phyloP scores from a whole-genome alignment of 1,284 basidiomycete genomes.

The Malassezia pachydermatis region DNA sequence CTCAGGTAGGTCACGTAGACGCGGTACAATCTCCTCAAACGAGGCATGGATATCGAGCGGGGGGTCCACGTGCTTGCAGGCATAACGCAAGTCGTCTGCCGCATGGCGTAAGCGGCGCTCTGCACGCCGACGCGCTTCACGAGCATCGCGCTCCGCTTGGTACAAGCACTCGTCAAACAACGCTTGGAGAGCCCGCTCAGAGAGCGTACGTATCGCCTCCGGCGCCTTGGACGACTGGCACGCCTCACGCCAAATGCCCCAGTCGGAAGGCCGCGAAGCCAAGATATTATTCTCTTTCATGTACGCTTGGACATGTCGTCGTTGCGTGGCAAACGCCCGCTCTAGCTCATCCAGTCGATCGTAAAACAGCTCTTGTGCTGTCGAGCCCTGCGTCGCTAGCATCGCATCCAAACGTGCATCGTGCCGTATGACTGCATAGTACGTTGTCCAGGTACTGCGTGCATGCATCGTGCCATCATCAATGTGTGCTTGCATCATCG shows the following conservation, averaged over 20 bases:
- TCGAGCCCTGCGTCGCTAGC: slow-evolving; percentile 82
- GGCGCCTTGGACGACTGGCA: slow-evolving; percentile 4
- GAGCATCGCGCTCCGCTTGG: slow-evolving; percentile 58
- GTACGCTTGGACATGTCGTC: slow-evolving; percentile 56
- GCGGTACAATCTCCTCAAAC: slow-evolving; percentile 17
- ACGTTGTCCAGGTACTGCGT: slow-evolving; percentile 77
- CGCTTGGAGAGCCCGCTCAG: slow-evolving; percentile 13
- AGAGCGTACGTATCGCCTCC: background rate
- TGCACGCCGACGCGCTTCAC: slow-evolving; percentile 62
- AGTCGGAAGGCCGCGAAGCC: slow-evolving; percentile 25
- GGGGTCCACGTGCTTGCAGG: slow-evolving; percentile 75
- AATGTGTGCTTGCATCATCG: slow-evolving; percentile 62
- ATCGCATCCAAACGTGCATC: slow-evolving; percentile 74
- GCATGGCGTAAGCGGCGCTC: slow-evolving; percentile 75
- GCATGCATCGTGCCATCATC: slow-evolving; percentile 63
- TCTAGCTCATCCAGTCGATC: slow-evolving; percentile 78
- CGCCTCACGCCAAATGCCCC: slow-evolving; percentile 5
- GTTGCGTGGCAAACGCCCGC: slow-evolving; percentile 68
- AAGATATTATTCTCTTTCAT: slow-evolving; percentile 54
- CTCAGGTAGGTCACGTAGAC: slow-evolving; percentile 21
- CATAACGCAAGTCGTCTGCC: slow-evolving; percentile 91
- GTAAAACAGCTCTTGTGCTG: slow-evolving; percentile 91
- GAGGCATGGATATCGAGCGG: slow-evolving; percentile 48
- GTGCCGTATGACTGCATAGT: slow-evolving; percentile 64
- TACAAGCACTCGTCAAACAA: slow-evolving; percentile 57